Base-by-base conservation (phyloP, 352 stramenopile species). In the Proteromonas lacertae region DNA sequence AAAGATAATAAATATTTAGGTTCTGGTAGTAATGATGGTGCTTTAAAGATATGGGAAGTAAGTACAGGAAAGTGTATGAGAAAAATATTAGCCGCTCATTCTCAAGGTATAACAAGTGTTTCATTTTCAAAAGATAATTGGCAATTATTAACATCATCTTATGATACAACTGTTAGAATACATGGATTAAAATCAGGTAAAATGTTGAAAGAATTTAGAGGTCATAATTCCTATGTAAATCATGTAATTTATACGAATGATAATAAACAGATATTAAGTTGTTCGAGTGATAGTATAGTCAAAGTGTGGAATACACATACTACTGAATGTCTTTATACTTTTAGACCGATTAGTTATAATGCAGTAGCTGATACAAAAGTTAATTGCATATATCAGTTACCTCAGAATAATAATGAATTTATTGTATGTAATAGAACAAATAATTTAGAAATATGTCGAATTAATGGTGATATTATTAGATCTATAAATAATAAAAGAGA, bases 131-230 rank as follows among this genome's bases (percentile, higher is more conserved):
- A 56, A 8, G 67, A 83, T 36, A 56, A 65, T 34, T 62, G 65
- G 12, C 68, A 86, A 48, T 29, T 88, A n/a, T 46, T 86, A 1
- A 78, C 70, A 2, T 56, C 59, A 25, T 81, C 68, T 20, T 80
- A 75, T 36, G 72, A 88, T 48, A 59, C 77, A 33, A 60, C 74
- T 13, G 52, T 73, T 29, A 62, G 68, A 9, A 69, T 88, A 29
- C 72, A 88, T 38, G 72, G 72, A 0, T 61, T 88, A 34, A 81
- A 82, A 37, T 79, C 64, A 0, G 72, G 72, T 0, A 66, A 78
- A 36, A 80, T 57, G 10, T 46, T 88, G 18, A 84, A 81, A 46
- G 67, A 79, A 30, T 82, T 82, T 45, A 52, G 55, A 21, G 66
- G 66, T 9, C 68, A 79, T 34, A 50, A 68, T 20, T 67, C 65